These are phyloP conservation scores for Suillus placidus DNA, from an alignment of 768 basidiomycete species.

Conservation along the genomic window DNA sequence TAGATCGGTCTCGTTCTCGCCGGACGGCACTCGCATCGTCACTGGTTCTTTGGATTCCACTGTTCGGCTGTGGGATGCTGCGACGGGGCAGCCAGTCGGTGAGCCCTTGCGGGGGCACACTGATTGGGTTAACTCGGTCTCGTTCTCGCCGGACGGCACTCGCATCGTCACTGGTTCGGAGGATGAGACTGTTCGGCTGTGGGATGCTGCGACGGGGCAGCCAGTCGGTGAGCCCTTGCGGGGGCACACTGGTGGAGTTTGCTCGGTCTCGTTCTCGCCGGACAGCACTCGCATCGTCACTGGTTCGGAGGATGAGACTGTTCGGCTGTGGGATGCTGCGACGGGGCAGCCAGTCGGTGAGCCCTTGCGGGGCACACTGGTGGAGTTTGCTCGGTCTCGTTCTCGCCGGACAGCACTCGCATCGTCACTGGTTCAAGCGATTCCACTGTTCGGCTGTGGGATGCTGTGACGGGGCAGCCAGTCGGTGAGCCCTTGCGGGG, in stretches of 20 bases:
- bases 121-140: accelerated
- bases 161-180: not conserved
- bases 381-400: no score
- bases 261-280: no score
- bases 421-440: no score
- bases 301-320: not conserved
- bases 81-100: not conserved
- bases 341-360: no score
- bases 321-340: not conserved
- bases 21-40: not conserved
- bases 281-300: not conserved
- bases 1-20: not conserved
- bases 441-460: no score
- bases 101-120: not conserved
- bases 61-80: not conserved
- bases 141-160: not conserved
- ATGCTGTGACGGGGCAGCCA: no score
- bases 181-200: no score
- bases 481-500: no score
- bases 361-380: no score
- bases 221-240: no score
- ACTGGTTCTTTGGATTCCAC: not conserved
- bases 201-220: no score
- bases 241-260: accelerated
- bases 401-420: no score